Evolutionary conservation across 1,284 basidiomycete species (phyloP), one percentile per base, ranked within the genome.

Genomic region (Microbotryum violaceum): DNA sequence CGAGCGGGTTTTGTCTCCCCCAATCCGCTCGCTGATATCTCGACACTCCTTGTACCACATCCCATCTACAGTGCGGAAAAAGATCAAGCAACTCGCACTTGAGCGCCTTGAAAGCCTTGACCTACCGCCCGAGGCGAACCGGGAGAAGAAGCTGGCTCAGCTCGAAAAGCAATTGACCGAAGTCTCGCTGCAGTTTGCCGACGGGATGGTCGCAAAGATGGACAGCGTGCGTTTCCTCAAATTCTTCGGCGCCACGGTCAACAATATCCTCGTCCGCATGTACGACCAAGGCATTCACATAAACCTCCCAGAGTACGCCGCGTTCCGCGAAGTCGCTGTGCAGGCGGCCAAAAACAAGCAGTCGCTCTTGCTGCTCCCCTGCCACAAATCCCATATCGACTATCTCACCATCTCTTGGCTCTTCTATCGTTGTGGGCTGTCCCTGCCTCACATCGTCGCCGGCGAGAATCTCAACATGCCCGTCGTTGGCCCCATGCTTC

Each of bases 301-400:
- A 51, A 59, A 59, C 18, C 54, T 66, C 6, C 27, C 54, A 8
- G 65, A 70, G 49, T 70, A 66, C 37, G 54, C 58, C 1, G 55
- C 51, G 0, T 70, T 70, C 58, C 65, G 63, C n/a, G 57, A 66
- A 18, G 71, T 74, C 1, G 75, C 75, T 1, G 58, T 70, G 14
- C 61, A 69, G 20, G 76, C 75, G 0, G 72, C 71, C 2, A 62
- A 71, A 45, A 68, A 70, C 42, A 72, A 73, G 58, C 73, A 76
- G 57, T 72, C 72, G 49, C 69, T 76, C 50, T 66, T 77, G 57
- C 75, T 77, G 33, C 63, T 76, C 6, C 75, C 75, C 0, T 76
- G 74, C 61, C 75, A 77, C 67, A 76, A 76, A 57, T 72, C 70
- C 3, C 75, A 76, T 59, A 76, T 76, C 54, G 74, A 69, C 31